A percentile compares a stretch with the other conserved stretches of the same genome.
phyloP scores from a whole-genome alignment of 179 eudicot species.

The Silene vulgaris region DNA sequence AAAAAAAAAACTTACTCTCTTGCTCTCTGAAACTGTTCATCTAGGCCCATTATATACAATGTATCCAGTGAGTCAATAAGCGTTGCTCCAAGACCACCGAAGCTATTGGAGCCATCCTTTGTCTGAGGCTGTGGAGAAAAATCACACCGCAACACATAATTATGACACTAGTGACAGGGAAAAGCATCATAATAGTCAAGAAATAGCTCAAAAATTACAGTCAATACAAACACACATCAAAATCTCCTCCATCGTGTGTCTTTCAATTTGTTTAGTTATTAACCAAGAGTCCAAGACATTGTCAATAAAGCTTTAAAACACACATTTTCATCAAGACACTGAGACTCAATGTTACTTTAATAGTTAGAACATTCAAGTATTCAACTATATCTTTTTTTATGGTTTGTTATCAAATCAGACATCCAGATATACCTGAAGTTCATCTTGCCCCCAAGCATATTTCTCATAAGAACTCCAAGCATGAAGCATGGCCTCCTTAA shows the following conservation, averaged over 20 bases:
- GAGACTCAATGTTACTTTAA: neutral
- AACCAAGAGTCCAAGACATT: neutral
- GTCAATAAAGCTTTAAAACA: neutral
- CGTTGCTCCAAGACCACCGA: slow-evolving; percentile 99
- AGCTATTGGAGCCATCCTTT: slow-evolving; percentile 87
- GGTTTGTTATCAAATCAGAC: neutral
- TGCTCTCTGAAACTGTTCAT: slow-evolving; percentile 92
- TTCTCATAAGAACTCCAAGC: slow-evolving; percentile 98
- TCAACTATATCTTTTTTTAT: neutral
- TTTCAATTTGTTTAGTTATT: neutral
- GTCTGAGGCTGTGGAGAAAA: slow-evolving; percentile 68
- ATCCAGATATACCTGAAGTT: slow-evolving; percentile 66
- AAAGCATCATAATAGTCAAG: neutral
- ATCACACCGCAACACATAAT: slow-evolving; percentile 4
- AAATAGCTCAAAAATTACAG: neutral
- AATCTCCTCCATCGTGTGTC: neutral
- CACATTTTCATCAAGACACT: neutral
- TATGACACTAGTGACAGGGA: neutral
- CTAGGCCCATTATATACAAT: slow-evolving; percentile 93
- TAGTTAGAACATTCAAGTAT: neutral
- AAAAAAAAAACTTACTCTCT: slow-evolving; percentile 65
- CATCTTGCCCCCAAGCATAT: slow-evolving; percentile 99
- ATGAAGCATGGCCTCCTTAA: slow-evolving; percentile 95
- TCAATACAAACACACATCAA: slow-evolving; percentile 2
- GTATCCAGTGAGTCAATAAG: slow-evolving; percentile 92